phyloP scores from a whole-genome alignment of 2,329 filamentous ascomycete species.

The Drechslera avenae region DNA sequence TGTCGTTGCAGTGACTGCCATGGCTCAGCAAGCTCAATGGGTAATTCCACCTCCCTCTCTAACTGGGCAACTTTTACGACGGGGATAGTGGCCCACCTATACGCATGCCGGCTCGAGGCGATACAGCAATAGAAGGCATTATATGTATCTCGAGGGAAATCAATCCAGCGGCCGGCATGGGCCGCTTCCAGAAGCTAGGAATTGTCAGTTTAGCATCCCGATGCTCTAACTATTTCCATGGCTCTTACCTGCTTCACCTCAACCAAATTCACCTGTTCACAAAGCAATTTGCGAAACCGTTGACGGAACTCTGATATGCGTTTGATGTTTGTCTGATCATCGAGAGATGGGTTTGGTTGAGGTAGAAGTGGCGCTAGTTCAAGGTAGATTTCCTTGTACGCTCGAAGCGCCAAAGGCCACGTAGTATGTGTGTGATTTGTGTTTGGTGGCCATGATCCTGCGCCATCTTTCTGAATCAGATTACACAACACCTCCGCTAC shows the following conservation, averaged over 20 bases:
- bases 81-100: constrained; percentile 4
- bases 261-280: background rate
- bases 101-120: constrained; percentile 2
- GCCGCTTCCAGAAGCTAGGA: background rate
- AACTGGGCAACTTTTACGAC: constrained; percentile 7
- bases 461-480: constrained; percentile 3
- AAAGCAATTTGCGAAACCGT: background rate
- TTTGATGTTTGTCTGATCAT: constrained; percentile 1
- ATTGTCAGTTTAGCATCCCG: background rate
- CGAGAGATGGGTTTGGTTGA: background rate
- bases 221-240: background rate
- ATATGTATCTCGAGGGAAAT: background rate
- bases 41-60: constrained; percentile 4
- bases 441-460: constrained; percentile 8
- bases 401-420: constrained; percentile 1
- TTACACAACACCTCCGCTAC: background rate
- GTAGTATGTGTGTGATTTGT: constrained; percentile 1
- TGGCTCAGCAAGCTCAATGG: background rate
- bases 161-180: background rate
- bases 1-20: constrained; percentile 2
- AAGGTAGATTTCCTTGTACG: constrained; percentile 7
- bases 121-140: constrained; percentile 9
- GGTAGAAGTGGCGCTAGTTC: constrained; percentile 5
- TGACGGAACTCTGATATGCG: background rate
- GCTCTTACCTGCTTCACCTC: background rate